Conservation (phyloP, 2,329 filamentous ascomycete genomes). For the Exserohilum turcica region DNA sequence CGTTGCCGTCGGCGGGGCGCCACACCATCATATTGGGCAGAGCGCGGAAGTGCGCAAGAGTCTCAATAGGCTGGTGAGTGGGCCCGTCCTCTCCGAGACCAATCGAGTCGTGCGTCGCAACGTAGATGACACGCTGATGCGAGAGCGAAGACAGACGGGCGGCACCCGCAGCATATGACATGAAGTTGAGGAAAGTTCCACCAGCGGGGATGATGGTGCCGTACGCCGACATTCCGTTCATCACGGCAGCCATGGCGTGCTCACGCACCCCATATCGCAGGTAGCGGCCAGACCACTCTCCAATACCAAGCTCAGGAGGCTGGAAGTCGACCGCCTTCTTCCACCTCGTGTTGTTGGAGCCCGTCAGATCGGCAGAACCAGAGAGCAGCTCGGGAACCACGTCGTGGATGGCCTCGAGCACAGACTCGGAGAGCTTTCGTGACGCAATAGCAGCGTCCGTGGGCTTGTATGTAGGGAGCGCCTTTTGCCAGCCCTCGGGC, state of each 20-base stretch:
- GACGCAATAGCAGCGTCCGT: slow-evolving; percentile 84
- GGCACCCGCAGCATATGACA: slow-evolving; percentile 94
- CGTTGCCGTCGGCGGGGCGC: slow-evolving; percentile 97
- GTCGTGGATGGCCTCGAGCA: slow-evolving; percentile 84
- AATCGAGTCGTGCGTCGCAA: slow-evolving; percentile 98
- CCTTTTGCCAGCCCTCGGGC: slow-evolving; percentile 95
- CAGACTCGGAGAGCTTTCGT: slow-evolving; percentile 93
- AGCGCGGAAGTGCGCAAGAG: slow-evolving; percentile 95
- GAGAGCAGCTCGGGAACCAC: slow-evolving; percentile 88
- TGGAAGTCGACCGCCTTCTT: slow-evolving; percentile 98
- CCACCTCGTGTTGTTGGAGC: slow-evolving; percentile 98
- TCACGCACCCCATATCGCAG: slow-evolving; percentile 91
- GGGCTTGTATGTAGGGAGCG: slow-evolving; percentile 87
- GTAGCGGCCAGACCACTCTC: slow-evolving; percentile 90
- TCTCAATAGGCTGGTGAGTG: slow-evolving; percentile 99
- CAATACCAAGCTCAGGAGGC: slow-evolving; percentile 81
- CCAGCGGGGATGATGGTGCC: slow-evolving; percentile 91
- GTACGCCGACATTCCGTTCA: slow-evolving; percentile 95
- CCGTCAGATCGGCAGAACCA: slow-evolving; percentile 96
- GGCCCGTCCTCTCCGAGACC: slow-evolving; percentile 98
- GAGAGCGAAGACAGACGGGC: slow-evolving; percentile 93
- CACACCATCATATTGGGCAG: slow-evolving; percentile 99
- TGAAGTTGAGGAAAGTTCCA: slow-evolving; percentile 99
- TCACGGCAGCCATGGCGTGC: slow-evolving; percentile 89
- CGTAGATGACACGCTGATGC: slow-evolving; percentile 88